Evolutionary conservation across 1,284 basidiomycete species (phyloP), one percentile per base, ranked within the genome.

Genomic region (Vanrija pseudolonga): DNA sequence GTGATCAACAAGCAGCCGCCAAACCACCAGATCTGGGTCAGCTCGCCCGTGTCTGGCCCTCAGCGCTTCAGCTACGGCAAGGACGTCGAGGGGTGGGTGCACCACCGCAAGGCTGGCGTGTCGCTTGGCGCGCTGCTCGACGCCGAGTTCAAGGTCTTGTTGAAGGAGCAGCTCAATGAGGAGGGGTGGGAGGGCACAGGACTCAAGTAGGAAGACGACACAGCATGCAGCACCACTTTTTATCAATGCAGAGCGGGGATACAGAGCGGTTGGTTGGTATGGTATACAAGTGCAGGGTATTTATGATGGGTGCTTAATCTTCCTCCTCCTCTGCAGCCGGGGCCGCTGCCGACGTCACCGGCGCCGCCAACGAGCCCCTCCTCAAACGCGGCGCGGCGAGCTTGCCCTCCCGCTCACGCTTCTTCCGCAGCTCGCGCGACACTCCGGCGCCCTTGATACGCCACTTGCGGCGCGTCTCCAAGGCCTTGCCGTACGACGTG

Each of bases 1-100:
- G 95, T 98, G 40, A 89, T 98, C 79, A 98, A 98, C 80, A 98
- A 98, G 80, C 95, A 98, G 76, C 95, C 95, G 9, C 95, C 96
- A 6, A 98, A 98, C 73, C 92, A 93, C 76, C 96, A 98, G 75
- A 98, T 98, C 69, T 98, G 95, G 95, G 81, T 98, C 32, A 94
- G 90, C 12, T 95, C 91, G 36, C 95, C 95, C 0, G 71, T 86
- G 59, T 90, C 91, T 65, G 92, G 92, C 17, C 92, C 92, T 12
- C 88, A 89, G 76, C 84, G 92, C 41, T 96, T 92, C 71, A 90
- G 92, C 73, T 90, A 87, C 64, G 62, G 66, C n/a, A 24, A 51
- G n/a, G 46, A 57, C 17, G 32, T 32, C 6, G 68, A 63, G 11
- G 44, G 46, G 3, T 96, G 92, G 92, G 78, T 88, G 22, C 94